phyloP scores from a whole-genome alignment of 495 filamentous ascomycete species.

The Aspergillus haitiensis region DNA sequence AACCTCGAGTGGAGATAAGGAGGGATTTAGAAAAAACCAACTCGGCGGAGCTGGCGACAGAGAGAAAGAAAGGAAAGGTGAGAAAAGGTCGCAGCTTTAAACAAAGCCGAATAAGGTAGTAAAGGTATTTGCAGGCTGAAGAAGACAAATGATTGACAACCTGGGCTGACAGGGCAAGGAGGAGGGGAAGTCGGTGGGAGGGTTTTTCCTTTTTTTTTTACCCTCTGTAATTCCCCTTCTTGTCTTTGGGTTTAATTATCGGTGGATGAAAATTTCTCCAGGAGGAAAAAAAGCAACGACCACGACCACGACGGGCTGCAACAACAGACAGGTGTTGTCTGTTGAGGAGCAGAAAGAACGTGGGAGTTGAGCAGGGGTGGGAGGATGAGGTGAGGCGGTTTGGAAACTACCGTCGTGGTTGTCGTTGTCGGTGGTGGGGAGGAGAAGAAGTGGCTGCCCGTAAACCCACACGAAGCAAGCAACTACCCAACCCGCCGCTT shows the following conservation, averaged over 20 bases:
- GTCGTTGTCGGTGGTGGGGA: conserved; percentile 23
- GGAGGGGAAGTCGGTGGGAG: conserved; percentile 17
- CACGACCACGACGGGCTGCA: conserved; percentile 18
- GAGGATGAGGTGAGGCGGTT: conserved; percentile 25
- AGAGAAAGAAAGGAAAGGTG: conserved; percentile 19
- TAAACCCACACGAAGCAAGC: conserved; percentile 21
- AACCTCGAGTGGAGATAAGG: conserved; percentile 17
- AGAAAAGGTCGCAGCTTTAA: conserved; percentile 22
- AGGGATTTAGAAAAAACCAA: conserved; percentile 15
- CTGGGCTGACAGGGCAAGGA: conserved; percentile 22
- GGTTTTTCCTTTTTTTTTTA: conserved; percentile 11
- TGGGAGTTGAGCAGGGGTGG: conserved; percentile 19
- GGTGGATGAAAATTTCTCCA: conserved; percentile 11
- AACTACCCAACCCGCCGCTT: conserved; percentile 13
- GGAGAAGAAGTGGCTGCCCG: conserved; percentile 26
- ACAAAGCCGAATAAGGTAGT: conserved; percentile 21
- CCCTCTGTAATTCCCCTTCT: conserved; percentile 1
- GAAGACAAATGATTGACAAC: conserved; percentile 31
- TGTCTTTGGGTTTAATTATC: conserved; percentile 8
- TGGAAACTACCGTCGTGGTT: conserved; percentile 21
- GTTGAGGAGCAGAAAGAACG: conserved; percentile 20
- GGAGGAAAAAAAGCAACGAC: conserved; percentile 17
- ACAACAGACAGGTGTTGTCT: conserved; percentile 18
- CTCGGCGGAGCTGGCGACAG: neutral
- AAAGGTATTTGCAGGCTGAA: conserved; percentile 22